Base-by-base conservation (phyloP, 2,329 filamentous ascomycete species). In the Hypomyces perniciosus region DNA sequence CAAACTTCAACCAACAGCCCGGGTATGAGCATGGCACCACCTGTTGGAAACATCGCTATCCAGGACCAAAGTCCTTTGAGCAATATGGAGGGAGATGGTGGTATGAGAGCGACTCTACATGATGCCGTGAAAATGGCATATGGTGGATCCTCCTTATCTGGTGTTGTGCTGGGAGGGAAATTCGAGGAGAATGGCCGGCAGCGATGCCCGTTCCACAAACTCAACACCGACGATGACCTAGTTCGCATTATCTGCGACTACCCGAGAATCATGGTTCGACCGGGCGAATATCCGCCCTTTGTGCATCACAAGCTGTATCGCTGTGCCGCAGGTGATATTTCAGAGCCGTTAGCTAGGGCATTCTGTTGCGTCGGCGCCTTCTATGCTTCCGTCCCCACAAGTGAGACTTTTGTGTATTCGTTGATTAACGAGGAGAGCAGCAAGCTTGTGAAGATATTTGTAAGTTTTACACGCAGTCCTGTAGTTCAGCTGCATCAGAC, bases 261-360 rank as follows among this genome's bases (percentile, higher is more conserved):
- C 43, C 53, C 50, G 10, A 37, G 46, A 8, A 27, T 47, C 30
- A 54, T 54, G 53, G 41, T 54, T 6, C 34, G 42, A 6, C 45
- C 50, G 4, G 53, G 53, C 5, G 28, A 35, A 8, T 54, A 54
- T 33, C 53, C 53, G 4, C 53, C 53, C 5, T 54, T 54, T 28
- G 53, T 54, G 4, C 53, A 54, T 40, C 53, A 52, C n/a, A 47
- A 49, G 37, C 35, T 54, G 2, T 54, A 54, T 35, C 49, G 50
- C 8, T 54, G 53, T 31, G 47, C 45, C 7, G 37, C 41, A 8
- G 53, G 53, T 7, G 53, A 54, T 4, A 30, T 54, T 8, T 31
- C 46, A n/a, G 53, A 54, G 35, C 50, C 53, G 12, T 26, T 54
- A n/a, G 53, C 50, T 8, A 39, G 37, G 37, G 37, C 37, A 20